phyloP scores from a whole-genome alignment of 257 asterid species.

The Lithospermum erythrorhizon region DNA sequence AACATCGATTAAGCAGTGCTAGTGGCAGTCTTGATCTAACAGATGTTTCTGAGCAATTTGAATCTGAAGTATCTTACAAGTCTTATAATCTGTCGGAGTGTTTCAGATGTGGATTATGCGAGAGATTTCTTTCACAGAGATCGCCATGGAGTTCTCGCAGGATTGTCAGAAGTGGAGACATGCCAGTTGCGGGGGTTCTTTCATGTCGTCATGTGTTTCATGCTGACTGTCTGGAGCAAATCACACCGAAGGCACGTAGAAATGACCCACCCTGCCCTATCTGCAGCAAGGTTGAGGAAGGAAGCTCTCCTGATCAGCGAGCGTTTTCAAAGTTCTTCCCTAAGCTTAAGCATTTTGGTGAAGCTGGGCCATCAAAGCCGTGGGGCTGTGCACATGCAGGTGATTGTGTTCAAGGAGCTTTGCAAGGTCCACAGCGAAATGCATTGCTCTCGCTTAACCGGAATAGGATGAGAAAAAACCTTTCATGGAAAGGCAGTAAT shows the following conservation, averaged over 20 bases:
- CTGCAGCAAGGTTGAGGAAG: constrained; percentile 58
- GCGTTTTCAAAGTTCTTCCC: constrained; percentile 58
- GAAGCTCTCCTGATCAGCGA: constrained; percentile 44
- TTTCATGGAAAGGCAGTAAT: constrained; percentile 40
- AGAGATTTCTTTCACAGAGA: constrained; percentile 78
- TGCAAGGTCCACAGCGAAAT: constrained; percentile 49
- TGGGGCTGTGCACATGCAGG: constrained; percentile 86
- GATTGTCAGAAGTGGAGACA: constrained; percentile 72
- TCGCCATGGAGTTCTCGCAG: constrained; percentile 92
- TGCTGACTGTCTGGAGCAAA: constrained; percentile 91
- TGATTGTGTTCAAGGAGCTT: constrained; percentile 80
- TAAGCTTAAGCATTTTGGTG: constrained; percentile 47
- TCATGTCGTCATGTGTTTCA: constrained; percentile 89
- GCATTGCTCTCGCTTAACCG: constrained; percentile 59
- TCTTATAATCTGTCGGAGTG: constrained; percentile 37
- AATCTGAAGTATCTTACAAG: constrained; percentile 29
- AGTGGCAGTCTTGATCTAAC: constrained; percentile 65
- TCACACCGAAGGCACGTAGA: constrained; percentile 65
- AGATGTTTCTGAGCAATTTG: constrained; percentile 47
- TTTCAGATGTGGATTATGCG: constrained; percentile 74
- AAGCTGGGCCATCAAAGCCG: constrained; percentile 61
- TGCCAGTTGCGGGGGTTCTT: constrained; percentile 91
- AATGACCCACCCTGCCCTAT: constrained; percentile 91
- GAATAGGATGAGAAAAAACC: constrained; percentile 45
- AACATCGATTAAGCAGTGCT: constrained; percentile 52